phyloP scores from a whole-genome alignment of 2,329 filamentous ascomycete species.

The Pseudocercospora eumusae region DNA sequence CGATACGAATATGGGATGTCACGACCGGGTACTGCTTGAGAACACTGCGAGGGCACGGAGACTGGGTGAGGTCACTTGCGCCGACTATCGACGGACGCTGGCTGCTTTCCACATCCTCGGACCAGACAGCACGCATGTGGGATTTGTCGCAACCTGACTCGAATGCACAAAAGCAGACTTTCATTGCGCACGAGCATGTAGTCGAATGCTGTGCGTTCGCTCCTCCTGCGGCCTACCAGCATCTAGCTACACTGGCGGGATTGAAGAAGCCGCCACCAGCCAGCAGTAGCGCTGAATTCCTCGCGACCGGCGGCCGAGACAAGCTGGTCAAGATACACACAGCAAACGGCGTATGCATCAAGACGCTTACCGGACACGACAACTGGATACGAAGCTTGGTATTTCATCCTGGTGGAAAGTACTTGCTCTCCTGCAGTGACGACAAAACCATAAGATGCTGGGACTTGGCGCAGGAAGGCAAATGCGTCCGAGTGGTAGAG shows the following conservation, averaged over 20 bases:
- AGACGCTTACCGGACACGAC: constrained; percentile 82
- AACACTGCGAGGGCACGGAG: constrained; percentile 80
- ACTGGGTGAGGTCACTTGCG: constrained; percentile 87
- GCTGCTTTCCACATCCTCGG: constrained; percentile 79
- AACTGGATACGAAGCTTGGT: constrained; percentile 88
- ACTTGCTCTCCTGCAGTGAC: constrained; percentile 80
- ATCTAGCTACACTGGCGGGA: constrained; percentile 75
- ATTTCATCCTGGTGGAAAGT: constrained; percentile 91
- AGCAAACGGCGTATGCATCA: constrained; percentile 77
- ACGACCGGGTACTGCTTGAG: constrained; percentile 90
- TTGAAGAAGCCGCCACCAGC: constrained; percentile 77
- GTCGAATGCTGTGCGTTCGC: constrained; percentile 87
- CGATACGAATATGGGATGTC: constrained; percentile 86
- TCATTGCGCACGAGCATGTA: constrained; percentile 83
- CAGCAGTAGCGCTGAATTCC: constrained; percentile 77
- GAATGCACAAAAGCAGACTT: constrained; percentile 62
- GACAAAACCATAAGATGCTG: constrained; percentile 93
- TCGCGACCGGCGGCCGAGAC: constrained; percentile 85
- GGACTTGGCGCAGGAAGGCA: constrained; percentile 88
- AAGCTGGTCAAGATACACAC: constrained; percentile 93
- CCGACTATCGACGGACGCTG: constrained; percentile 82
- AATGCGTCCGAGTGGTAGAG: constrained; percentile 78
- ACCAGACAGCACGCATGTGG: constrained; percentile 81
- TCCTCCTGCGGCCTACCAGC: constrained; percentile 73
- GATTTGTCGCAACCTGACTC: constrained; percentile 74